Evolutionary conservation across 495 filamentous ascomycete genomes (phyloP), one percentile per base, ranked within the genome.

Genomic region (Daldinia vernicosa): DNA sequence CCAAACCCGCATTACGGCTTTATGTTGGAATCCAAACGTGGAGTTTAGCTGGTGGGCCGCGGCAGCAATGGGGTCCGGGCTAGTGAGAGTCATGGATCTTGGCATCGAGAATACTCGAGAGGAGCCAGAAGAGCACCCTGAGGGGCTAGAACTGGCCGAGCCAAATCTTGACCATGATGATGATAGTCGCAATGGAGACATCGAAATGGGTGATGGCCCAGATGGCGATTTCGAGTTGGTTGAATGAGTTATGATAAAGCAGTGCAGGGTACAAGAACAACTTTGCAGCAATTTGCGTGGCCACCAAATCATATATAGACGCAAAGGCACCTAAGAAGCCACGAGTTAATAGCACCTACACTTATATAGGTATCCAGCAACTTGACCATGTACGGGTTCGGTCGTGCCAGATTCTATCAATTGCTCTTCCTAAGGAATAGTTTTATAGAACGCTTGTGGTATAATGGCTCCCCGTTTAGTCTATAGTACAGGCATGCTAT

Each of bases 11-110:
- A 76, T 85, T 24, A 83, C 84, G 19, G 72, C 77, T 9, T 70
- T 83, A 22, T 76, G 74, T 17, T 85, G 83, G 83, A 84, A 84
- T 52, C 84, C 84, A 11, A 85, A 84, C 56, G 59, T 67, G 39
- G 77, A 79, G 60, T 82, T 81, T 54, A 82, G 83, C 61, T 83
- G 81, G 77, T 87, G 84, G 85, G 84, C 83, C 22, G 84, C 85
- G 26, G 84, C 80, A 45, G 81, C 84, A 19, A 84, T 84, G 82
- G 83, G 74, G 3, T 84, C 83, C 12, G 83, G 83, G 1, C 45
- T 85, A 53, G 72, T 85, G 26, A 78, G 79, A 54, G 72, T 84
- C 6, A 82, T 84, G 77, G 83, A 85, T 45, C 67, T 84, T 14
- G 83, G 83, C 5, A 73, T 83, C 26, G 69, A 81, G 32, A 59